These are phyloP conservation scores for Eutrema japonicum DNA, from an alignment of 345 rosid genomes.

Conservation along the genomic window DNA sequence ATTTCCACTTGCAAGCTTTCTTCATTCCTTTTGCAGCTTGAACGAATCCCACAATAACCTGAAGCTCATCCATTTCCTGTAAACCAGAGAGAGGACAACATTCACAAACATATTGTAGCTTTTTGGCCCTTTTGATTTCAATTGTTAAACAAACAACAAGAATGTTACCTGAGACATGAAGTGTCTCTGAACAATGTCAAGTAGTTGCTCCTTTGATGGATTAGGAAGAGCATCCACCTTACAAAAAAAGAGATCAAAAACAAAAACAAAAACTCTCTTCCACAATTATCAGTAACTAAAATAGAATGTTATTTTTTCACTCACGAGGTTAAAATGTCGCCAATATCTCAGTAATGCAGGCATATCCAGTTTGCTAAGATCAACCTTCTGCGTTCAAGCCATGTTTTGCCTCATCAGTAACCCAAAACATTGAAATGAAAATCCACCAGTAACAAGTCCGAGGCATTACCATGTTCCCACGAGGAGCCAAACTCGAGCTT, in stretches of 20 bases:
- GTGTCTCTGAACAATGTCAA: conserved; percentile 85
- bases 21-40: conserved; percentile 85
- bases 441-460: neutral
- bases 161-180: conserved; percentile 86
- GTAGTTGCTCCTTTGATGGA: conserved; percentile 83
- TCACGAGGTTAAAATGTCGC: conserved; percentile 92
- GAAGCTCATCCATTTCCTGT: conserved; percentile 96
- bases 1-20: conserved; percentile 58
- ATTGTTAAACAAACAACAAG: neutral
- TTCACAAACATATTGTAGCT: neutral
- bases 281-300: neutral
- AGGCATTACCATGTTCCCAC: conserved; percentile 60
- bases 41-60: conserved; percentile 91
- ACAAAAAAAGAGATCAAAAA: conserved; percentile 4
- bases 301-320: conserved; percentile 24
- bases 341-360: conserved; percentile 84
- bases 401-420: conserved; percentile 5
- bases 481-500: conserved; percentile 59
- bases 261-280: conserved; percentile 1
- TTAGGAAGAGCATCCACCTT: conserved; percentile 83
- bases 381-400: conserved; percentile 63
- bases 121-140: neutral
- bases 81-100: neutral
- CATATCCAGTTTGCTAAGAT: conserved; percentile 91
- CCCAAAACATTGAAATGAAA: neutral